phyloP scores from a whole-genome alignment of 2,329 filamentous ascomycete species.

The Sordariomycetes sp. region DNA sequence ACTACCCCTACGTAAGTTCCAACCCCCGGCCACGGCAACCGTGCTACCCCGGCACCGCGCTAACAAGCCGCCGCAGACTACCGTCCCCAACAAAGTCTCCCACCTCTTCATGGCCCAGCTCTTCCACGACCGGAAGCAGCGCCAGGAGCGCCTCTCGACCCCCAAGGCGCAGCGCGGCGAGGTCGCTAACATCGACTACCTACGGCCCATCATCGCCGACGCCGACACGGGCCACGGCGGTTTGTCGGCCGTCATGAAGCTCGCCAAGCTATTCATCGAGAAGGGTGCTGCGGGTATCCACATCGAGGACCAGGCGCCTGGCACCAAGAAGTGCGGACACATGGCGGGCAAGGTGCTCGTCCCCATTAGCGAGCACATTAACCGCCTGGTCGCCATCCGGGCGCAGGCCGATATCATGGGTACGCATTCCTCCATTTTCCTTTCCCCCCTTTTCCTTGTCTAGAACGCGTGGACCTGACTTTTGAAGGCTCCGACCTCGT shows the following conservation, averaged over 20 bases:
- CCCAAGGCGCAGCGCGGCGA: slow-evolving; percentile 60
- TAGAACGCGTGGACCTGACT: neutral
- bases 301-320: slow-evolving; percentile 95
- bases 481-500: slow-evolving; percentile 65
- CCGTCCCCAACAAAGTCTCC: slow-evolving; percentile 94
- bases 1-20: slow-evolving; percentile 73
- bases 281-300: slow-evolving; percentile 95
- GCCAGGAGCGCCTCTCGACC: slow-evolving; percentile 76
- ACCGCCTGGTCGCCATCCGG: slow-evolving; percentile 88
- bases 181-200: slow-evolving; percentile 76
- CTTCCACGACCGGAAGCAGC: slow-evolving; percentile 98
- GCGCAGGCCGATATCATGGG: slow-evolving; percentile 99
- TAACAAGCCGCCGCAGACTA: slow-evolving; percentile 50
- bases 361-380: slow-evolving; percentile 95
- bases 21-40: neutral
- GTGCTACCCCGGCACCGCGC: neutral
- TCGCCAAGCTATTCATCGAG: slow-evolving; percentile 95
- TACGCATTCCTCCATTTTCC: slow-evolving; percentile 14
- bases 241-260: slow-evolving; percentile 97
- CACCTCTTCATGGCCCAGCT: slow-evolving; percentile 97
- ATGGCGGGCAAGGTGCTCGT: slow-evolving; percentile 99
- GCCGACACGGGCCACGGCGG: slow-evolving; percentile 96
- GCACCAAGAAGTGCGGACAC: slow-evolving; percentile 98
- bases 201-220: slow-evolving; percentile 91
- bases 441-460: neutral